These are phyloP conservation scores for Zygnema circumcarinatum DNA, from an alignment of 139 green algal species.

Conservation along the genomic window DNA sequence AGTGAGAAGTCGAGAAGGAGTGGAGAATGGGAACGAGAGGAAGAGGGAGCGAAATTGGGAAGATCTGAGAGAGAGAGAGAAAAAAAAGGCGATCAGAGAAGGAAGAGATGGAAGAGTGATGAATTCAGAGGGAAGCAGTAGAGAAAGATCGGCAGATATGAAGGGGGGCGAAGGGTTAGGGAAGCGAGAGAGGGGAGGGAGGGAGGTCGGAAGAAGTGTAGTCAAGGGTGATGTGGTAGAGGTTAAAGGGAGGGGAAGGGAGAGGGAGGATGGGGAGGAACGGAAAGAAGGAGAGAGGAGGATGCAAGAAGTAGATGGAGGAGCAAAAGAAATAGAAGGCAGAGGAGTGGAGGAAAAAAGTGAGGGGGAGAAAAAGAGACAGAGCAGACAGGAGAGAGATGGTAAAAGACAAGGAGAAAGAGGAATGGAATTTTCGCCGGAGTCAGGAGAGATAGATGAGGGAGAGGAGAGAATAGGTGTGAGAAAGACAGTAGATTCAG, in stretches of 20 bases:
- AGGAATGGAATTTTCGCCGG: not conserved
- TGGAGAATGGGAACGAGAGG: not conserved
- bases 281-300: not conserved
- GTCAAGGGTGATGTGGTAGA: not conserved
- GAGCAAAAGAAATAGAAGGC: not conserved
- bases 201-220: not conserved
- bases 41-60: not conserved
- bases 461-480: no score
- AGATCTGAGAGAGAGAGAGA: not conserved
- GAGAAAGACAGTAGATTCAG: no score
- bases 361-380: not conserved
- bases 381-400: not conserved
- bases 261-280: not conserved
- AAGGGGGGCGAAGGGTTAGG: not conserved
- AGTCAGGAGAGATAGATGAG: not conserved
- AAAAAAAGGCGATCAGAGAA: not conserved
- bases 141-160: not conserved
- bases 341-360: not conserved
- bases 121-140: not conserved
- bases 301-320: not conserved
- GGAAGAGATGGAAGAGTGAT: not conserved
- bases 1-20: not conserved
- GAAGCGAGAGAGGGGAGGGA: not conserved
- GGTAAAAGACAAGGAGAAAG: slow-evolving; percentile 13
- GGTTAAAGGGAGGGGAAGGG: not conserved